phyloP scores from a whole-genome alignment of 2,329 filamentous ascomycete species.

The Botrytis tulipae region DNA sequence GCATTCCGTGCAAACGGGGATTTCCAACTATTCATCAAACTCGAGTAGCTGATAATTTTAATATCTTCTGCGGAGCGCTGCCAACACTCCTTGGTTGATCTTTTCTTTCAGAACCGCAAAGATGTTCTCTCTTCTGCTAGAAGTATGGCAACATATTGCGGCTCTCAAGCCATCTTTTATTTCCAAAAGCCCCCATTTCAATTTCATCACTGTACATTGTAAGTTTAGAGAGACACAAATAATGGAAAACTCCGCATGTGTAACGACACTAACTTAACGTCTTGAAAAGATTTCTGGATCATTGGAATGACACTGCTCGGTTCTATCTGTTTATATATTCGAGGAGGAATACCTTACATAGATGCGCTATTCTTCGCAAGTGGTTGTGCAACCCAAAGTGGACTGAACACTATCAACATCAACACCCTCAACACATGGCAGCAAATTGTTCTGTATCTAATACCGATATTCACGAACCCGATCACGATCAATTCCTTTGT shows the following conservation, averaged over 20 bases:
- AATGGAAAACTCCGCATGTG: background rate
- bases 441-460: conserved; percentile 69
- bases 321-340: conserved; percentile 73
- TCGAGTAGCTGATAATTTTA: conserved; percentile 3
- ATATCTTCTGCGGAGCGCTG: background rate
- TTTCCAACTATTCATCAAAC: background rate
- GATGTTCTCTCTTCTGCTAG: conserved; percentile 32
- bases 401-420: conserved; percentile 76
- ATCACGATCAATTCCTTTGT: conserved; percentile 83
- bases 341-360: conserved; percentile 67
- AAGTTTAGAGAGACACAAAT: conserved; percentile 39
- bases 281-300: conserved; percentile 69
- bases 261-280: background rate
- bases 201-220: conserved; percentile 82
- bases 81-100: background rate
- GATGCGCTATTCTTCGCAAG: conserved; percentile 88
- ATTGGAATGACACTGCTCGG: conserved; percentile 68
- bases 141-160: conserved; percentile 45
- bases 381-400: conserved; percentile 86
- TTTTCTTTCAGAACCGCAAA: conserved; percentile 9
- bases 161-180: conserved; percentile 56
- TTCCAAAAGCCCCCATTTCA: conserved; percentile 65
- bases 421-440: conserved; percentile 69
- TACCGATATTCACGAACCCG: conserved; percentile 73
- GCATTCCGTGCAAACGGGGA: conserved; percentile 16